Evolutionary conservation across 768 basidiomycete genomes (phyloP), one percentile per base, ranked within the genome.

Genomic region (Gyrodon lividus): DNA sequence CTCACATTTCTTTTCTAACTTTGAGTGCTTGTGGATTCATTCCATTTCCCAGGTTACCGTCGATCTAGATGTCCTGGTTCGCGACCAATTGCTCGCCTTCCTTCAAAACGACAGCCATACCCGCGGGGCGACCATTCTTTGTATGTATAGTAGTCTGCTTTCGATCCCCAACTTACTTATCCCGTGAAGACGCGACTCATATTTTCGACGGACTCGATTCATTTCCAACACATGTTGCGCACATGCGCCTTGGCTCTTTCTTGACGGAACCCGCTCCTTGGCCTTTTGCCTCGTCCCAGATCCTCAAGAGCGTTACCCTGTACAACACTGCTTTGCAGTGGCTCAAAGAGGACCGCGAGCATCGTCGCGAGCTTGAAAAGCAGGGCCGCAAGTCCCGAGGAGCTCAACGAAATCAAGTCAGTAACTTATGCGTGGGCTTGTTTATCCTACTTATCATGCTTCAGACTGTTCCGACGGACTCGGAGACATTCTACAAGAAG

Each of bases 201-300:
- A 97, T 99, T 61, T 97, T 94, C 58, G 96, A 98, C 66, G 96
- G 95, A 10, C 71, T 98, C 26, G 80, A 82, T 61, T 70, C 78
- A n/a, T 98, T 96, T 74, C 96, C 97, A 4, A 98, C 95, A 0
- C 92, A 96, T 62, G 76, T 98, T 53, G 84, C 84, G 5, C 97
- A 98, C 65, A 88, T 99, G 84, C 83, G 88, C 22, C 77, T 93
- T 42, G 97, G 97, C 4, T 71, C 75, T 12, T 83, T 94, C 48
- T 74, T 84, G 12, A 83, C 80, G 2, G 74, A 75, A 16, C 87
- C 89, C 3, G 78, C 81, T 13, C 63, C 82, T 6, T 98, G 94
- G 92, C 83, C 85, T 3, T 68, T 79, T n/a, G 55, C 68, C 7
- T 37, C 53, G 61, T 41, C 58, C 40, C 55, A 64, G 16, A 51